These are phyloP conservation scores for Xylariaceae sp. DNA, from an alignment of 2,329 filamentous ascomycete species.

Conservation along the genomic window DNA sequence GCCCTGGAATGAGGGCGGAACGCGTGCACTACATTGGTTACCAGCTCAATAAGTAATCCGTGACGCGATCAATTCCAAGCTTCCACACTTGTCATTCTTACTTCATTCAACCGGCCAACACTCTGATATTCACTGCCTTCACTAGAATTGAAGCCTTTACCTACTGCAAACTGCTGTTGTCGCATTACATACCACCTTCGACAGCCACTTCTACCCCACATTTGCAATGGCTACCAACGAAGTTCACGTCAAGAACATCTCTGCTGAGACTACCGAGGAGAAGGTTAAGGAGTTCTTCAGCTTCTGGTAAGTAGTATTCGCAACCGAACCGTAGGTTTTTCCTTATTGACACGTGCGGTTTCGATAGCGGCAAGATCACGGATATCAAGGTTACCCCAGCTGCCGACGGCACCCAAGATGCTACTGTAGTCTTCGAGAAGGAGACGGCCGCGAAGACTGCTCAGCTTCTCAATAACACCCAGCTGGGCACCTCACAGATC, in stretches of 20 bases:
- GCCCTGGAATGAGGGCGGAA: too few species aligned
- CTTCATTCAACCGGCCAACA: too few species aligned
- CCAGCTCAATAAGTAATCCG: too few species aligned
- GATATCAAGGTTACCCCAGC: constrained; percentile 69
- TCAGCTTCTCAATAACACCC: constrained; percentile 93
- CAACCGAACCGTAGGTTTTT: not conserved
- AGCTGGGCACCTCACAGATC: constrained; percentile 84
- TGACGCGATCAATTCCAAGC: too few species aligned
- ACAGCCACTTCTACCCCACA: too few species aligned
- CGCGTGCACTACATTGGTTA: too few species aligned
- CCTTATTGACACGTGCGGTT: not conserved
- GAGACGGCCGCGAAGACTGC: constrained; percentile 95
- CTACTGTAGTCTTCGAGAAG: constrained; percentile 95
- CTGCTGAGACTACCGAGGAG: constrained; percentile 74
- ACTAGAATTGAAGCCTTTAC: too few species aligned
- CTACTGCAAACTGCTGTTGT: too few species aligned
- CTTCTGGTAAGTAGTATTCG: constrained; percentile 71
- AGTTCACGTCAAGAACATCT: constrained; percentile 88
- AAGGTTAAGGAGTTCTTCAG: constrained; percentile 97
- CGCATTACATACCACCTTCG: too few species aligned
- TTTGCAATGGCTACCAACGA: constrained; percentile 59
- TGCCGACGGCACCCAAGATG: constrained; percentile 67
- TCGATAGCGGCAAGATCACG: constrained; percentile 79
- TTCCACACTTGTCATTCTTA: too few species aligned
- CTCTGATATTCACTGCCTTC: too few species aligned